Base-by-base conservation (phyloP, 2,329 filamentous ascomycete genomes). In the Colletotrichum graminicola region DNA sequence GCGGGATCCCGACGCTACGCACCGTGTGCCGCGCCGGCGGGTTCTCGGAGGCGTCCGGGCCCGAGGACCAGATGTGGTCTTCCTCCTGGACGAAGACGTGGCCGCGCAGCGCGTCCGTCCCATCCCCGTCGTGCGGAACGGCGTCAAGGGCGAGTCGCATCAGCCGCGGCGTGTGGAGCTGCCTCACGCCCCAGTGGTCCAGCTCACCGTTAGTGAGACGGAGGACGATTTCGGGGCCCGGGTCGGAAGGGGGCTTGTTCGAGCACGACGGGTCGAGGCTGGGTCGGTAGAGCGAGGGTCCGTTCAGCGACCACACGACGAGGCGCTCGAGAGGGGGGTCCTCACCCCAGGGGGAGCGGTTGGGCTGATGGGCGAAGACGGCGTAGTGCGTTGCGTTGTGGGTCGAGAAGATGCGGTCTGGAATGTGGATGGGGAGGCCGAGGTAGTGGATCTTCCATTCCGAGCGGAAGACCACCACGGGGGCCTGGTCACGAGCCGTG, bases 401-500 rank as follows among this genome's bases (percentile, higher is more conserved):
- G 1, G 86, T 80, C 12, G 88, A 91, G 78, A 88, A 90, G 82
- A 91, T 90, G n/a, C 89, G 86, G 76, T 90, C 88, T 49, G 83
- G 80, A n/a, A 83, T 80, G 74, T 85, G 87, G 8, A 90, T 76
- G 1, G 88, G 84, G 60, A 90, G 80, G 12, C 88, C 88, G 1
- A 88, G 79, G 75, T 86, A 86, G 78, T 90, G 86, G 47, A 90
- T 86, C 75, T 88, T 88, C 87, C 87, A 91, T 76, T 91, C 88
- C 55, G 84, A 87, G 62, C 88, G 86, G 66, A 87, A 87, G 1
- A 77, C 78, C 62, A 89, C 79, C 16, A n/a, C n/a, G 43, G 61
- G 59, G n/a, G 34, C 29, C 6, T 41, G 23, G 14, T 41, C 16
- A 5, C n/a, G 4, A 36, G 55, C 16, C 39, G n/a, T 7, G 5